These are phyloP conservation scores for Monosporascus sp. DNA, from an alignment of 2,329 filamentous ascomycete genomes.

Conservation along the genomic window DNA sequence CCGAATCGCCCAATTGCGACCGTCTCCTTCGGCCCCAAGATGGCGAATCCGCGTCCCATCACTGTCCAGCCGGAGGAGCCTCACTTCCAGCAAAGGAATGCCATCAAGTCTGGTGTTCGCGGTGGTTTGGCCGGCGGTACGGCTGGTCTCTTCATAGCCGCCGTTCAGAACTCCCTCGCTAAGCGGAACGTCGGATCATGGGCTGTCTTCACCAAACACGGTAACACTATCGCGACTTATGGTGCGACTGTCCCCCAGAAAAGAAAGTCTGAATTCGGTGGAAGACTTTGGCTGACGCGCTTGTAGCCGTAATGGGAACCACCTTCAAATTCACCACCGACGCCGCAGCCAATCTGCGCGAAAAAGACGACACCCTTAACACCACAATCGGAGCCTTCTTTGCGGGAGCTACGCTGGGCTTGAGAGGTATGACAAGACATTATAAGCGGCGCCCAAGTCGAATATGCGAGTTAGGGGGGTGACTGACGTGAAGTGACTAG, in stretches of 20 bases:
- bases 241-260: constrained; percentile 23
- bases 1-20: constrained; percentile 10
- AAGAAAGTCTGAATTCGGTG: neutral
- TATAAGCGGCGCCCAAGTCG: neutral
- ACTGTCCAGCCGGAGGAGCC: constrained; percentile 29
- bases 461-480: neutral
- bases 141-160: constrained; percentile 66
- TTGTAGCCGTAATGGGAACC: constrained; percentile 63
- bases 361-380: constrained; percentile 77
- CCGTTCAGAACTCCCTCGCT: constrained; percentile 80
- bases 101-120: constrained; percentile 61
- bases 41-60: constrained; percentile 28
- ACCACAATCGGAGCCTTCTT: constrained; percentile 70
- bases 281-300: neutral
- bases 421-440: constrained; percentile 56
- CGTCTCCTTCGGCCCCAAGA: constrained; percentile 21
- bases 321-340: constrained; percentile 73
- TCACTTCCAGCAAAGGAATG: constrained; percentile 68
- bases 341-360: constrained; percentile 76
- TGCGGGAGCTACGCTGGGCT: constrained; percentile 65
- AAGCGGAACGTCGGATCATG: constrained; percentile 76
- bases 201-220: constrained; percentile 75
- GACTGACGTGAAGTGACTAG: constrained; percentile 30
- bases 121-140: constrained; percentile 60
- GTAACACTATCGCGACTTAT: constrained; percentile 64